Evolutionary conservation across 1,284 basidiomycete genomes (phyloP).

Genomic region (Microbotryum scabiosae): DNA sequence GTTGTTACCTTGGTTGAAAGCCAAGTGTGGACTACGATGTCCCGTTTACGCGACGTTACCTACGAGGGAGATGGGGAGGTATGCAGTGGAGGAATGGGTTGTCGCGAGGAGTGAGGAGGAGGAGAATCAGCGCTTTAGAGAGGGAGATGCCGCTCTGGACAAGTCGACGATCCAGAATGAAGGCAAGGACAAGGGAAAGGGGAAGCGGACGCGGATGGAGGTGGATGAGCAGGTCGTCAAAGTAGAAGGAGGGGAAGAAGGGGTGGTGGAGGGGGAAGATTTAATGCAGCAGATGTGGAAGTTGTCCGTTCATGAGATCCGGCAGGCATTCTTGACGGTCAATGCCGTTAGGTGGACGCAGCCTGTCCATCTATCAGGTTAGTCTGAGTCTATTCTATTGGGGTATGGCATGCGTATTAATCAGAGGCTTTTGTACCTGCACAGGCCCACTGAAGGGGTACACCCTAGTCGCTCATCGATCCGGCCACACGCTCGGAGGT

Average conservation of each 20-base stretch:
- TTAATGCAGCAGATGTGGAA: conserved; percentile 22
- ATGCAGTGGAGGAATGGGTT: conserved; percentile 49
- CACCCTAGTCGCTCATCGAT: conserved; percentile 91
- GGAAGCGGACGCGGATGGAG: conserved; percentile 61
- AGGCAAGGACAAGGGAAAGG: background rate
- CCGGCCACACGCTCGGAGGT: conserved; percentile 91
- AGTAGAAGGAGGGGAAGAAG: background rate
- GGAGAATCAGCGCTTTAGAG: conserved; percentile 20
- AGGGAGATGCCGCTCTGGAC: conserved; percentile 1
- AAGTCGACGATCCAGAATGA: background rate
- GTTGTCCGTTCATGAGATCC: conserved; percentile 21
- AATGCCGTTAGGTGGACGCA: conserved; percentile 91
- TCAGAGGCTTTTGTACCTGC: conserved; percentile 18
- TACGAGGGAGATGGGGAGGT: conserved; percentile 89
- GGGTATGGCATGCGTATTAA: background rate
- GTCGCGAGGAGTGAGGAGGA: conserved; percentile 32
- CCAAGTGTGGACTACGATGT: conserved; percentile 77
- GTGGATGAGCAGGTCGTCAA: conserved; percentile 43
- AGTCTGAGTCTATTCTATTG: conserved; percentile 27
- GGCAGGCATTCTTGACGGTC: conserved; percentile 74
- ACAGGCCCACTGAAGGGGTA: conserved; percentile 79
- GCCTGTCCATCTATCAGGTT: conserved; percentile 87
- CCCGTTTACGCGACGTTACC: conserved; percentile 95
- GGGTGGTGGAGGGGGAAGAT: conserved; percentile 24
- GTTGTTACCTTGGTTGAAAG: conserved; percentile 44